Evolutionary conservation across 352 stramenopile genomes (phyloP).

Genomic region (Pythium myriotylum): DNA sequence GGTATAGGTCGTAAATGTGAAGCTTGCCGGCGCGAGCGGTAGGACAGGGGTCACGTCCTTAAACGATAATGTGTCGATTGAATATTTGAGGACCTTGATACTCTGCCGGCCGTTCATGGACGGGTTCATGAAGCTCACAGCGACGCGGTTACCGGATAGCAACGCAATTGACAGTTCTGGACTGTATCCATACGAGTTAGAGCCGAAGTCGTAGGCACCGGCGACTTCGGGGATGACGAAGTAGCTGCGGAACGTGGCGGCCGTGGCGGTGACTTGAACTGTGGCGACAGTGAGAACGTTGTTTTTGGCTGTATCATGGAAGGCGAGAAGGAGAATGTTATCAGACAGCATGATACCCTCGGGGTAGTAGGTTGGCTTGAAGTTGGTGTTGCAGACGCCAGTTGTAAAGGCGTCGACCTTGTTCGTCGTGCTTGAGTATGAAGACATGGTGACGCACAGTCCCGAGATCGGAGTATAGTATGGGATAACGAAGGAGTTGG

Average conservation of each 20-base stretch:
- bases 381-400: constrained; percentile 46
- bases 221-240: constrained; percentile 49
- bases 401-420: constrained; percentile 34
- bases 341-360: constrained; percentile 53
- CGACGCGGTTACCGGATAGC: constrained; percentile 50
- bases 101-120: constrained; percentile 43
- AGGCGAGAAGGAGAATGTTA: constrained; percentile 43
- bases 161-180: constrained; percentile 46
- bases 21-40: constrained; percentile 34
- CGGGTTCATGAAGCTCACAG: constrained; percentile 69
- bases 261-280: constrained; percentile 26
- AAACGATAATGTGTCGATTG: constrained; percentile 40
- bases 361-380: constrained; percentile 38
- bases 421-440: constrained; percentile 23
- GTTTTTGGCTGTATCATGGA: constrained; percentile 60
- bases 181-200: constrained; percentile 34
- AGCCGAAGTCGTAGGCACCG: constrained; percentile 49
- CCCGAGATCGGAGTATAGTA: constrained; percentile 49
- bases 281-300: constrained; percentile 55
- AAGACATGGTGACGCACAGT: constrained; percentile 48
- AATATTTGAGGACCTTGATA: constrained; percentile 52
- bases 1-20: constrained; percentile 33
- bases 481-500: constrained; percentile 45
- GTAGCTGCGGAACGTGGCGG: constrained; percentile 40
- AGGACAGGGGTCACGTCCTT: constrained; percentile 56